A percentile compares a stretch with the other conserved stretches of the same genome.
These are phyloP conservation scores for Botrytis paeoniae DNA, from an alignment of 2,329 filamentous ascomycete species.

Conservation along the genomic window DNA sequence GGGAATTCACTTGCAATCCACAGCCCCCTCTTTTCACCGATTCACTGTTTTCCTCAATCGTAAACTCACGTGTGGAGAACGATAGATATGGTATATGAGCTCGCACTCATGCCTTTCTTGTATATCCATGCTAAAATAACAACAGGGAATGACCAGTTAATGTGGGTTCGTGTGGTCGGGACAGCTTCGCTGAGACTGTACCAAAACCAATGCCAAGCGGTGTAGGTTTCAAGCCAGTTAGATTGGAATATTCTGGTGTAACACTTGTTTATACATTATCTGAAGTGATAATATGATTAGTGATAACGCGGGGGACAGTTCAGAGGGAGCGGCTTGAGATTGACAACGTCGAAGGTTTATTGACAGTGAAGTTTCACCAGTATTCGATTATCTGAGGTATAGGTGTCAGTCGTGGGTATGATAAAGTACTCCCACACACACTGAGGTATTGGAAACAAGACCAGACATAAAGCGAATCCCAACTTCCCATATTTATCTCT, in stretches of 20 bases:
- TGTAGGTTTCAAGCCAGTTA: neutral
- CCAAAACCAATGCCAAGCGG: neutral
- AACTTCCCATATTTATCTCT: too few relatives aligned
- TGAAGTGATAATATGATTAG: too few relatives aligned
- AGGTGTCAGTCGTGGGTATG: rapidly evolving
- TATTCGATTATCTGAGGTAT: neutral
- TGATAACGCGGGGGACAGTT: rapidly evolving
- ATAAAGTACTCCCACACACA: neutral
- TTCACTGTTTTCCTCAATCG: too few relatives aligned
- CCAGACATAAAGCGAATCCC: neutral
- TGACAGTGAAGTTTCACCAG: neutral
- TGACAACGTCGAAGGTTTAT: neutral
- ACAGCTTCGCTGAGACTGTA: neutral
- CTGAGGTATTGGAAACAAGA: neutral
- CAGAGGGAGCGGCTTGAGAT: neutral
- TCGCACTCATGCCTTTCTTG: neutral
- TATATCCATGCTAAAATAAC: neutral
- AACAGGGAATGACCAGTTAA: too few relatives aligned
- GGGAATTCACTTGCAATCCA: neutral
- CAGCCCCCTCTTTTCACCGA: too few relatives aligned
- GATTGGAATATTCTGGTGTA: neutral
- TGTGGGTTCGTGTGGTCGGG: too few relatives aligned
- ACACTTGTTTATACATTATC: neutral
- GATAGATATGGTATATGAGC: neutral
- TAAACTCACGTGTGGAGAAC: neutral